Evolutionary conservation across 257 asterid genomes (phyloP), one percentile per base, ranked within the genome.

Genomic region (Asclepias syriaca): DNA sequence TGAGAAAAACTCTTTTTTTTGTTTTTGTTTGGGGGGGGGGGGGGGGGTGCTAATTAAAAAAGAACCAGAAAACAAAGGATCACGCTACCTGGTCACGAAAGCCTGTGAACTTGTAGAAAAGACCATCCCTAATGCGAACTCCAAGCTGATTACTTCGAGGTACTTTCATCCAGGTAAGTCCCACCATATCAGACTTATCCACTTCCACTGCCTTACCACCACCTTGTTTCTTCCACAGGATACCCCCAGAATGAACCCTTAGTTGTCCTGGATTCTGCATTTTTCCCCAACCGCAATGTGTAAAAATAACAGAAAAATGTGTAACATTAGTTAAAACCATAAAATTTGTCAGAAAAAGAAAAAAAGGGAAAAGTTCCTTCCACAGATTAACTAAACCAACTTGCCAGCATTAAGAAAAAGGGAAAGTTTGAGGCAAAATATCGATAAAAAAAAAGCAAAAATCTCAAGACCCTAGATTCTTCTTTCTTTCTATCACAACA

Each of bases 131-230:
- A 29, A 88, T 88, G 69, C 88, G 89, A 69, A 95, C 87, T 58
- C 99, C 98, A 58, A 95, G 97, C 81, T 95, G 97, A 80, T 95
- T 86, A 58, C 89, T 75, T 67, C 98, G 85, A 37, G 97, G 98
- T 72, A 95, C 92, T 82, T 95, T 95, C 97, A 92, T 90, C 98
- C 99, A 92, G 24, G 94, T 78, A 58, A 95, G 90, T 71, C 88
- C 82, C 71, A 87, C 77, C 72, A 92, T 64, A 53, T 90, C 96
- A 5, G 93, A 81, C 77, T 86, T 95, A 73, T 95, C 98, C 71
- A 95, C 96, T 74, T 95, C 97, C 69, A 92, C 94, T 6, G 94
- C 87, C 84, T 90, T 95, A 69, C 96, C 98, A 65, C 98, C 99
- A 1, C 97, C 97, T 78, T 79, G 96, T 81, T 95, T 95, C 91